phyloP scores from a whole-genome alignment of 805 yeast species.

The Danielia reshetovae region DNA sequence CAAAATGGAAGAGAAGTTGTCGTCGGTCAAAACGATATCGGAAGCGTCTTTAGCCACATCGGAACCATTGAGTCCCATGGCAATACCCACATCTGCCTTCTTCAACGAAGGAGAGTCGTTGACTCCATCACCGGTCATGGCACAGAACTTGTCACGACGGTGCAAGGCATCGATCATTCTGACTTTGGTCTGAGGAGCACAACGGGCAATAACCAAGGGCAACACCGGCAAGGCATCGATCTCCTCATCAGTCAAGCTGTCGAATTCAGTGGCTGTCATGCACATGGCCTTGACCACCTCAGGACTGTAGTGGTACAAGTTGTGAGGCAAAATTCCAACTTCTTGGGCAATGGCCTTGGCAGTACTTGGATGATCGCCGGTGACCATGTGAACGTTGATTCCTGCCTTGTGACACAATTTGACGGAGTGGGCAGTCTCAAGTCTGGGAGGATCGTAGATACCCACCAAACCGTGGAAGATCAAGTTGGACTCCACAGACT shows the following conservation, averaged over 20 bases:
- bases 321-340: constrained; percentile 27
- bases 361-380: constrained; percentile 20
- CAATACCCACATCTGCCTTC: constrained; percentile 27
- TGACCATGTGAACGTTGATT: constrained; percentile 19
- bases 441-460: constrained; percentile 20
- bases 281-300: constrained; percentile 63
- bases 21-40: constrained; percentile 25
- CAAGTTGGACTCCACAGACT: constrained; percentile 15
- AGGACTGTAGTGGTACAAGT: constrained; percentile 51
- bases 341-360: constrained; percentile 21
- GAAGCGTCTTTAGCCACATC: constrained; percentile 28
- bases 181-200: constrained; percentile 81
- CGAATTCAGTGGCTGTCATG: constrained; percentile 73
- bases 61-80: constrained; percentile 28
- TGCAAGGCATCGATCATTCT: constrained; percentile 72
- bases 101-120: constrained; percentile 26
- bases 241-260: constrained; percentile 54
- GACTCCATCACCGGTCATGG: constrained; percentile 65
- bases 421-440: constrained; percentile 17
- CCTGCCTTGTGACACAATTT: constrained; percentile 19
- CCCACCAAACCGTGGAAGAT: constrained; percentile 18
- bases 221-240: constrained; percentile 60
- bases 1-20: constrained; percentile 25
- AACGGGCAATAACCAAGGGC: constrained; percentile 76
- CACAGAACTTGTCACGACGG: constrained; percentile 47